Evolutionary conservation across 2,329 filamentous ascomycete genomes (phyloP), one percentile per base, ranked within the genome.

Genomic region (Neurospora crassa): DNA sequence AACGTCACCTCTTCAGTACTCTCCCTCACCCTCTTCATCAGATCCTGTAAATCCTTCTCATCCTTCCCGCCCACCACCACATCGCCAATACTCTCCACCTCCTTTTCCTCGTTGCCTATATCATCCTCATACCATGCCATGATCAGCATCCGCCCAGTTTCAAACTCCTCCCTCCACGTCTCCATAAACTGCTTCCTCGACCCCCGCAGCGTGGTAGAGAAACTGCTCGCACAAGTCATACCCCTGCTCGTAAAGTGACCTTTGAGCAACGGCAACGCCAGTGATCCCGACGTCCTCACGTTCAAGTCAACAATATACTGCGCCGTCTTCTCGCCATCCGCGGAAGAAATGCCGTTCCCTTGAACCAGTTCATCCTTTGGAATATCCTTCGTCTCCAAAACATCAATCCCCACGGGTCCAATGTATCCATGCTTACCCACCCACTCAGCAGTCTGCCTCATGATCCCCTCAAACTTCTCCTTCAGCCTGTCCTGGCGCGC

Each of bases 221-320:
- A 80, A 6, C 76, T 76, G 0, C 79, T 78, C 5, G 76, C 78
- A 40, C 74, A 76, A 11, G 71, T 24, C n/a, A 80, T 69, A 0
- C 76, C 76, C 7, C 77, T 72, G 12, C 72, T 73, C 1, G 73
- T 77, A 68, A 80, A 80, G 68, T 79, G 77, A 2, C 71, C 73
- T n/a, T 71, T 71, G 59, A 80, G 69, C 67, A 81, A 69, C 14
- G 79, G 78, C 34, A 80, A 69, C 40, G 74, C 76, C n/a, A 78
- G 70, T 0, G 77, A 79, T 2, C 78, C 79, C 18, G 78, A 79
- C 7, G 78, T 79, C 11, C 79, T 74, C n/a, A 79, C 76, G 67
- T 81, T 81, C 68, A 81, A 74, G 40, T 80, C 79, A 24, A 80
- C 79, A n/a, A 80, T 74, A 20, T 79, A 74, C 40, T 75, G 75